Base-by-base conservation (phyloP, 164 flowering plant genomes). In the Chloranthus sessilifolius region DNA sequence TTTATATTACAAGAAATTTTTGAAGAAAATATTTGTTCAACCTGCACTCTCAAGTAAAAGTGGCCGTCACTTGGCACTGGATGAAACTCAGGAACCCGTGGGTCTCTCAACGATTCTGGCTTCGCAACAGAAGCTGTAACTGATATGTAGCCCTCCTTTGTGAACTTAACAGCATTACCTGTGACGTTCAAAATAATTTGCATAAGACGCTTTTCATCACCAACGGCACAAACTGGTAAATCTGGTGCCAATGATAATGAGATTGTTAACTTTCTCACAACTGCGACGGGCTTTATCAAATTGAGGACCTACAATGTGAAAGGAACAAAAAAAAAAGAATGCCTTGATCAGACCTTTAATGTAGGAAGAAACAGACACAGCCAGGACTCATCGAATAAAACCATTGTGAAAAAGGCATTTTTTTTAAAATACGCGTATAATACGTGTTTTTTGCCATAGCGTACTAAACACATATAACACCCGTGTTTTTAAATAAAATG, bases 81-180 rank as follows among this genome's bases (percentile, higher is more conserved):
- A 55, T 57, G 59, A 31, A 72, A 67, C 21, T 76, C 86, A 30
- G 82, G 68, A 42, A 69, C 55, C 44, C 62, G 69, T 76, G 75
- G 67, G 29, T 78, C 86, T 54, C 74, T 64, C 20, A 70, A 45
- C 36, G 75, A 65, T 15, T 78, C 94, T 51, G 79, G 76, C 40
- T 69, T 75, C 39, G 68, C 73, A 59, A 80, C 65, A 40, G 80
- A 76, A 55, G 70, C 94, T 34, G 60, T 34, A 53, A 82, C 56
- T 11, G 78, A 69, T 39, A 76, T 64, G 50, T 56, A 63, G 22
- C 88, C 94, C 44, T 79, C 77, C 64, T 73, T 81, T 20, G 92
- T 81, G 63, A 72, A 81, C 73, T 82, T 84, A 41, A 84, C 83
- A 21, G 85, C 92, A 63, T 85, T 85, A 2, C 89, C 85, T 37